Base-by-base conservation (phyloP, 2,329 filamentous ascomycete species). In the Zalaria sp. region DNA sequence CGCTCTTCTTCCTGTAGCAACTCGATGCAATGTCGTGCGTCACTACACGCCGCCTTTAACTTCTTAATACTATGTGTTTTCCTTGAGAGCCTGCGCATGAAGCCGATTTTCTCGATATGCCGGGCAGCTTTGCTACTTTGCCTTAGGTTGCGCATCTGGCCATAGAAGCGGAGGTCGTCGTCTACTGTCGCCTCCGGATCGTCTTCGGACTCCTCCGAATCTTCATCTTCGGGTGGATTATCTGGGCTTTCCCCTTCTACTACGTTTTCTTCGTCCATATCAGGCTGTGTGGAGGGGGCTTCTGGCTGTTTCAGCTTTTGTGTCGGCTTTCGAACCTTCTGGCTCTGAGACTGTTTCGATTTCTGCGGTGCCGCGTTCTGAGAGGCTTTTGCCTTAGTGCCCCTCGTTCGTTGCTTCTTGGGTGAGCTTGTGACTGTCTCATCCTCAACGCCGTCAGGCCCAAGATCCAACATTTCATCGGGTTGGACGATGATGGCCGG, bases 181-280 rank as follows among this genome's bases (percentile, higher is more conserved):
- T 27, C 25, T 11, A 29, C 11, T 8, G 7, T 5, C 29, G 9
- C 34, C 5, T 18, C 39, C 4, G 5, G n/a, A 8, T 35, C 18
- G 8, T 27, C 31, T 9, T 35, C 11, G 26, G 29, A 5, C 27
- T 37, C 32, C 7, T 26, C 29, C 3, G n/a, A n/a, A n/a, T 40
- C 35, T 32, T 43, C 41, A 2, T 38, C 35, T 10, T 39, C 41
- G 26, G 40, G 4, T 4, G 9, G 28, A 1, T 11, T 31, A 9
- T 42, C 32, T 11, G 6, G 35, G 5, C 4, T 34, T 37, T 37
- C 27, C 8, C 35, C 38, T 25, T 35, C 25, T 11, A 5, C 32
- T 32, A 37, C 28, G 7, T 38, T 28, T 26, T 43, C 38, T 7
- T 44, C 38, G n/a, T 39, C 39, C 11, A 38, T 9, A 6, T 34